A percentile compares a stretch with the other conserved stretches of the same genome.
phyloP scores from a whole-genome alignment of 1,284 basidiomycete species.

The Ustilago bromivora region DNA sequence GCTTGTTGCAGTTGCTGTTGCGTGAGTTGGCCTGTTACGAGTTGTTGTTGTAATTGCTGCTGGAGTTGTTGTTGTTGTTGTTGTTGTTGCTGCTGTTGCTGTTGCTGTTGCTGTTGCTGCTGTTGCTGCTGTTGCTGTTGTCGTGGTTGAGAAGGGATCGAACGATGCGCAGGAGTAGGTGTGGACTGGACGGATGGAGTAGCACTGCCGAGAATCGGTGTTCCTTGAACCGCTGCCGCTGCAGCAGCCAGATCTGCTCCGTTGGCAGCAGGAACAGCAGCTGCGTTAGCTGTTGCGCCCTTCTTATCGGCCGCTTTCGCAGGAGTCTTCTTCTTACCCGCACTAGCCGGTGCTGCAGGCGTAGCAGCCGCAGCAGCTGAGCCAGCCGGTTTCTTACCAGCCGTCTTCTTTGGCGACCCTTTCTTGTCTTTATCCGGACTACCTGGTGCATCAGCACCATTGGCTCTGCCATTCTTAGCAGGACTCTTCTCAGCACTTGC shows the following conservation, averaged over 20 bases:
- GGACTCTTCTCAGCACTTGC: constrained; percentile 27
- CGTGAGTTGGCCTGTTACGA: constrained; percentile 23
- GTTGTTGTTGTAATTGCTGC: constrained; percentile 22
- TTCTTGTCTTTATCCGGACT: constrained; percentile 51
- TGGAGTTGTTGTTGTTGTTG: constrained; percentile 10
- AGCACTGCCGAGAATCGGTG: constrained; percentile 42
- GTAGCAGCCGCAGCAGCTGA: constrained; percentile 13
- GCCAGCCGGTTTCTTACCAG: constrained; percentile 43
- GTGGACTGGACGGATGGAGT: constrained; percentile 46
- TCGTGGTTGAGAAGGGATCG: constrained; percentile 39
- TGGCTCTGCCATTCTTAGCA: constrained; percentile 27
- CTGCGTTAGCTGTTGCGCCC: not conserved
- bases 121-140: constrained; percentile 20
- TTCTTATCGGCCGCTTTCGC: constrained; percentile 47
- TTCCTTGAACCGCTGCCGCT: constrained; percentile 18
- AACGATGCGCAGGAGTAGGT: constrained; percentile 44
- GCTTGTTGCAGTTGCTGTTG: constrained; percentile 27
- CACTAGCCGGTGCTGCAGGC: constrained; percentile 19
- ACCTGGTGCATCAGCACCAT: constrained; percentile 30
- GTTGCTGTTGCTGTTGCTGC: constrained; percentile 32
- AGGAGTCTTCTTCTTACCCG: constrained; percentile 47
- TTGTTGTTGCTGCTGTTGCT: constrained; percentile 22
- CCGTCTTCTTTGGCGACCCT: constrained; percentile 42
- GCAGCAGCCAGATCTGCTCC: not conserved
- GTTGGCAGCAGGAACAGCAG: constrained; percentile 3